A percentile compares a stretch with the other conserved stretches of the same genome.
phyloP scores from a whole-genome alignment of 2,329 filamentous ascomycete genomes.

The Fusarium torulosum region DNA sequence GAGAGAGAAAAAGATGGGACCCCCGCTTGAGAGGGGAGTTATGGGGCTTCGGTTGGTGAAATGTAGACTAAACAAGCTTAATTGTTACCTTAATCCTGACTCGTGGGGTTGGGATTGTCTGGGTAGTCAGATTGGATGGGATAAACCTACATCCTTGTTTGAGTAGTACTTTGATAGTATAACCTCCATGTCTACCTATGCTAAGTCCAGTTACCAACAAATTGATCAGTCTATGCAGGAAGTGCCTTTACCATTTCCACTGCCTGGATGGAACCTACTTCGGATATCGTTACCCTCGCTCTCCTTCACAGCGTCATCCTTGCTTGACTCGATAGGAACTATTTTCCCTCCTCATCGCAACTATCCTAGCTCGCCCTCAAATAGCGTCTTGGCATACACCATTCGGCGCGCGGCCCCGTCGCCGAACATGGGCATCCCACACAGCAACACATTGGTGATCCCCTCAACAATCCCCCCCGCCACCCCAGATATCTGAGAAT shows the following conservation, averaged over 20 bases:
- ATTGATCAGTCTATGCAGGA: background rate
- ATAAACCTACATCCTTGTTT: background rate
- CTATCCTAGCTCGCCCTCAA: background rate
- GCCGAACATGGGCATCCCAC: slow-evolving; percentile 25
- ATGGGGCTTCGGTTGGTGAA: slow-evolving; percentile 12
- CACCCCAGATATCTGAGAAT: slow-evolving; percentile 31
- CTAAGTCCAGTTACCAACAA: background rate
- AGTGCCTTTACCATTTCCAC: background rate
- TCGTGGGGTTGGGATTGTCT: slow-evolving; percentile 18
- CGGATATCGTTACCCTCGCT: slow-evolving; percentile 8
- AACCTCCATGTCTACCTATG: background rate
- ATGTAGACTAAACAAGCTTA: slow-evolving; percentile 20
- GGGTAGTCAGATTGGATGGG: background rate
- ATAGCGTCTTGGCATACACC: slow-evolving; percentile 28
- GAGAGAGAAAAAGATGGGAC: slow-evolving; percentile 9
- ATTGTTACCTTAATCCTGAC: slow-evolving; percentile 34
- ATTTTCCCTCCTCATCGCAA: background rate
- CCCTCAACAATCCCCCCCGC: slow-evolving; percentile 29
- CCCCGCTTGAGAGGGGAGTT: slow-evolving; percentile 32
- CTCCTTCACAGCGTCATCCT: too few species aligned
- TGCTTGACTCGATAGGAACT: background rate
- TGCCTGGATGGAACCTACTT: background rate
- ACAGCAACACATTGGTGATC: slow-evolving; percentile 24
- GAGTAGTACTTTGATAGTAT: slow-evolving; percentile 1
- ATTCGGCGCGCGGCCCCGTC: slow-evolving; percentile 33